Conservation (phyloP, 1,284 basidiomycete genomes). For the Cryptococcus hybrid region DNA sequence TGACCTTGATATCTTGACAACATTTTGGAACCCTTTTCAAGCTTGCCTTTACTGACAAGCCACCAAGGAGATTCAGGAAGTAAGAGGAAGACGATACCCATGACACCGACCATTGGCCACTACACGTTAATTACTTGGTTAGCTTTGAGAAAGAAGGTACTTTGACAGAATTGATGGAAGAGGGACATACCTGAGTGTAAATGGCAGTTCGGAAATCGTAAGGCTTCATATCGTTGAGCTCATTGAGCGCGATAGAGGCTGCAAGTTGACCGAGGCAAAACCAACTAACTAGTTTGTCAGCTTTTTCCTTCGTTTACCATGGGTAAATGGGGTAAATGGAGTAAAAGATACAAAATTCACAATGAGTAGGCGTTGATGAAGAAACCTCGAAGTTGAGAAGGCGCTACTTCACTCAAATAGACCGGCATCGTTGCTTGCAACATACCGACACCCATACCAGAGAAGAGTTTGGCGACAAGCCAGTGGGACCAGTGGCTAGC, state of each 20-base stretch:
- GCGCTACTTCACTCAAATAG: slow-evolving; percentile 26
- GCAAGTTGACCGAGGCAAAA: slow-evolving; percentile 21
- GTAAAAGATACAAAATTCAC: not conserved
- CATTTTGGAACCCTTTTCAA: slow-evolving; percentile 12
- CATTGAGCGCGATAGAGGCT: slow-evolving; percentile 19
- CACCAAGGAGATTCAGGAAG: slow-evolving; percentile 29
- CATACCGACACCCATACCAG: slow-evolving; percentile 26
- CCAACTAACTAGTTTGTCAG: slow-evolving; percentile 6
- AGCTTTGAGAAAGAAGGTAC: too few relatives aligned
- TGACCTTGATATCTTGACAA: slow-evolving; percentile 15
- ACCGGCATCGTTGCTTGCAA: slow-evolving; percentile 21
- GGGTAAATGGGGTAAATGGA: not conserved
- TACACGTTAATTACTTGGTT: not conserved
- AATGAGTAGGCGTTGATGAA: slow-evolving; percentile 25
- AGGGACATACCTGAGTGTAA: slow-evolving; percentile 13
- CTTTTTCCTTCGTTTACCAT: not conserved
- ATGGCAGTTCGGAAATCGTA: slow-evolving; percentile 17
- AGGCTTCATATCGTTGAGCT: slow-evolving; percentile 12
- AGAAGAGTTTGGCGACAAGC: slow-evolving; percentile 28
- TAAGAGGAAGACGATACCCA: slow-evolving; percentile 19
- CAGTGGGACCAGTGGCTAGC: slow-evolving; percentile 26
- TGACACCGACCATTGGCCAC: slow-evolving; percentile 20
- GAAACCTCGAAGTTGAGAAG: slow-evolving; percentile 20
- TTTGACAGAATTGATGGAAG: not conserved
- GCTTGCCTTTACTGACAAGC: slow-evolving; percentile 15